These are phyloP conservation scores for Paramecium biaurelia DNA, from an alignment of 73 alveolate species.

Conservation along the genomic window DNA sequence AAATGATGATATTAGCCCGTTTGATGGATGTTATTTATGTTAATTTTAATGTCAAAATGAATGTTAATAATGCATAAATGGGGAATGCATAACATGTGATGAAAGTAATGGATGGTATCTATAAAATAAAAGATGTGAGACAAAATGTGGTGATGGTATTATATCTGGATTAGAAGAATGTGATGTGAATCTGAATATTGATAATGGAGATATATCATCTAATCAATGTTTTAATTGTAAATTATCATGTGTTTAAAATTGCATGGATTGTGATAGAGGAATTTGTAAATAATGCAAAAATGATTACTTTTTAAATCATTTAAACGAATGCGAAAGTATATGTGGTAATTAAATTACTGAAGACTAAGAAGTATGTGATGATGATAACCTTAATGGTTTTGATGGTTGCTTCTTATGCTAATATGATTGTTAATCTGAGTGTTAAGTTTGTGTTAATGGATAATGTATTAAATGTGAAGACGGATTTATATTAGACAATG, in stretches of 20 bases:
- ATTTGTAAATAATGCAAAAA: neutral
- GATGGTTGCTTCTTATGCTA: constrained; percentile 77
- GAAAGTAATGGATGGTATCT: neutral
- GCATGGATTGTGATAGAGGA: constrained; percentile 58
- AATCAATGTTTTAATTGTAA: constrained; percentile 64
- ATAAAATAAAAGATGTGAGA: neutral
- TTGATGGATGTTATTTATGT: constrained; percentile 8
- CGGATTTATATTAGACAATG: neutral
- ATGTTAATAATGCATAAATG: neutral
- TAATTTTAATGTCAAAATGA: neutral
- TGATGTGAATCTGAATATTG: neutral
- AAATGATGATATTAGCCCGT: neutral
- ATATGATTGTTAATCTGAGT: constrained; percentile 61
- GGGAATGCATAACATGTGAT: neutral
- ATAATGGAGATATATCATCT: constrained; percentile 58
- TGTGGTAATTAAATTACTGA: constrained; percentile 58
- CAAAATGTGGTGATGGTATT: constrained; percentile 61
- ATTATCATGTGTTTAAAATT: constrained; percentile 3
- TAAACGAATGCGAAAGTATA: neutral
- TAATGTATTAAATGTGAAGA: neutral
- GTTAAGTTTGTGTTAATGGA: constrained; percentile 66
- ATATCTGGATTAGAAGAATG: constrained; percentile 67
- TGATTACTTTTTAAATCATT: neutral
- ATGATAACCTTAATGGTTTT: constrained; percentile 64
- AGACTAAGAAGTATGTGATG: constrained; percentile 69